phyloP scores from a whole-genome alignment of 1,284 basidiomycete genomes.

The Veloboletus limbatus region DNA sequence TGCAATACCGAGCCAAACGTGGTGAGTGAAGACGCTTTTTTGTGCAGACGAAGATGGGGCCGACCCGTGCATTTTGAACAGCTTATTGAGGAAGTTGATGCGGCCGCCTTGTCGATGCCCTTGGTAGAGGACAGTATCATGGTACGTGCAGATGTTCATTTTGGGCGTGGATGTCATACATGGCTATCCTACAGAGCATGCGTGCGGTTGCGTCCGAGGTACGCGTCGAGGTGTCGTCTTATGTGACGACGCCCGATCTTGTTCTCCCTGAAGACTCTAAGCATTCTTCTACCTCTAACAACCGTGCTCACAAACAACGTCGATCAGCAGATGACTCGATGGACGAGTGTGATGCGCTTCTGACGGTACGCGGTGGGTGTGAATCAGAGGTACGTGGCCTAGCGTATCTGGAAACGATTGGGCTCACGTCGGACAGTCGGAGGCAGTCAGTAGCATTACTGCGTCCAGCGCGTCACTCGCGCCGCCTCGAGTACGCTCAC shows the following conservation, averaged over 20 bases:
- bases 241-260: conserved; percentile 17
- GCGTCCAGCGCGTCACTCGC: conserved; percentile 16
- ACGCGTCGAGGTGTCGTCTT: neutral
- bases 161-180: neutral
- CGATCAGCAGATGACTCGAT: conserved; percentile 14
- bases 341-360: conserved; percentile 22
- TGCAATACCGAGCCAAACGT: neutral
- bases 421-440: conserved; percentile 15
- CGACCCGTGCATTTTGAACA: too few species aligned
- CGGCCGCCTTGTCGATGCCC: neutral
- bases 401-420: neutral
- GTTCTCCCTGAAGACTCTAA: conserved; percentile 15
- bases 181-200: conserved; percentile 6
- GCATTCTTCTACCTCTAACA: neutral
- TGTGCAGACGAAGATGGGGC: too few species aligned
- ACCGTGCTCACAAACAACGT: neutral
- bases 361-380: conserved; percentile 4
- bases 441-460: conserved; percentile 12
- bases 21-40: too few species aligned
- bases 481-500: too few species aligned
- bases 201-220: neutral
- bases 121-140: too few species aligned
- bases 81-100: neutral
- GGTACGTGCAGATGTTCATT: conserved; percentile 4
- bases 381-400: conserved; percentile 16